Percentiles rank a stretch among this genome's conserved stretches.
Evolutionary conservation across 2,329 filamentous ascomycete genomes (phyloP).

Genomic region (Dothiorella sarmentorum): DNA sequence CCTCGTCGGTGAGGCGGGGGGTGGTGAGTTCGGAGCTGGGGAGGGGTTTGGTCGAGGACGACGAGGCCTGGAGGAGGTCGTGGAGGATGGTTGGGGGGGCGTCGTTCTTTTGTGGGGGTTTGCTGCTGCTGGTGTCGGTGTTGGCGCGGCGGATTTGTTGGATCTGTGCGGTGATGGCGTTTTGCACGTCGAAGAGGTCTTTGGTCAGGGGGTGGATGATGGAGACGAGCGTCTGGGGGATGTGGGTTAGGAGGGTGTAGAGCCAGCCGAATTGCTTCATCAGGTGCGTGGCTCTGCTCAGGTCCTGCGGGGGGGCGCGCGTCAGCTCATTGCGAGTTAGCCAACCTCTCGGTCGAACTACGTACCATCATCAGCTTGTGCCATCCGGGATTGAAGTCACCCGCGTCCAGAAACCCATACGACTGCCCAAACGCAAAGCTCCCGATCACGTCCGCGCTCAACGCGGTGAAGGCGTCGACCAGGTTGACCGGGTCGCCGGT

Average conservation of each 20-base stretch:
- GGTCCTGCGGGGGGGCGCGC: conserved; percentile 21
- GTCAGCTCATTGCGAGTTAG: too few species aligned
- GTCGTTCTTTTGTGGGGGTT: conserved; percentile 21
- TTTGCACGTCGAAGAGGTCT: conserved; percentile 28
- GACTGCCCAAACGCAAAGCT: conserved; percentile 23
- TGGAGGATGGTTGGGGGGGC: conserved; percentile 18
- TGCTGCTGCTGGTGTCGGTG: not conserved
- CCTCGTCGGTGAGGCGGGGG: conserved; percentile 37
- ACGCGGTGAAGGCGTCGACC: conserved; percentile 24
- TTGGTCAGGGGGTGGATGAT: conserved; percentile 27
- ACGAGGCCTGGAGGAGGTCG: conserved; percentile 14
- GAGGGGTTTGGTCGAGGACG: conserved; percentile 14
- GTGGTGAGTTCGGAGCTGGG: conserved; percentile 21
- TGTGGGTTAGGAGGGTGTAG: conserved; percentile 19
- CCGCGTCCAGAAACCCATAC: conserved; percentile 23
- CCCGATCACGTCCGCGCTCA: conserved; percentile 20
- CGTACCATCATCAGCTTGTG: conserved; percentile 25
- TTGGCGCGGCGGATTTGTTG: conserved; percentile 20
- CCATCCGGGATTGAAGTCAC: conserved; percentile 24
- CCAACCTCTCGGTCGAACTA: not conserved
- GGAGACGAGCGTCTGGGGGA: conserved; percentile 24
- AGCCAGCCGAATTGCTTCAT: conserved; percentile 27
- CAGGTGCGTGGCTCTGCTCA: conserved; percentile 28
- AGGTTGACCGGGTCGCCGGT: conserved; percentile 22
- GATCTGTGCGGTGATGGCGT: conserved; percentile 28